phyloP scores from a whole-genome alignment of 768 basidiomycete species.

The Boletus subcaerulescens region DNA sequence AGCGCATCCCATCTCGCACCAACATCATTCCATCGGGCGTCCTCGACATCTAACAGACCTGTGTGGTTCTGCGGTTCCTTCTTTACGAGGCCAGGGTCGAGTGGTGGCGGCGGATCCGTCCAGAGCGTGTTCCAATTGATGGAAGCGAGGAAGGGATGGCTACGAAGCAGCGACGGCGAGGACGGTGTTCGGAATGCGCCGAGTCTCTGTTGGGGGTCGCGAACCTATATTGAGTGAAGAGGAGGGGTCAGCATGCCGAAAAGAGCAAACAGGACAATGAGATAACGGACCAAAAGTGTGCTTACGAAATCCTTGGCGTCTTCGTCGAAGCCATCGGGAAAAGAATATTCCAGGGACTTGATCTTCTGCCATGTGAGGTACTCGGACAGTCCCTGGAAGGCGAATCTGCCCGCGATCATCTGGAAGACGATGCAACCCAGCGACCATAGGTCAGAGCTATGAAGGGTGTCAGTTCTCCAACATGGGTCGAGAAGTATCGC shows the following conservation, averaged over 20 bases:
- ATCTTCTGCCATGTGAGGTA: conserved; percentile 96
- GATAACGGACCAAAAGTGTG: conserved; percentile 58
- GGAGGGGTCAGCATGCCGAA: not conserved
- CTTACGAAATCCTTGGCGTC: conserved; percentile 79
- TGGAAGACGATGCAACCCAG: conserved; percentile 93
- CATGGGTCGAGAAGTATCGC: not conserved
- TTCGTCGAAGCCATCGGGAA: conserved; percentile 82
- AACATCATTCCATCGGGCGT: conserved; percentile 48
- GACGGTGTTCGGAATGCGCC: conserved; percentile 46
- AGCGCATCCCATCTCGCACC: conserved; percentile 54
- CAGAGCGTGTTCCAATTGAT: conserved; percentile 66
- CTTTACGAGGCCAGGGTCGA: conserved; percentile 58
- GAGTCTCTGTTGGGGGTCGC: conserved; percentile 56
- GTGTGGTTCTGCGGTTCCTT: conserved; percentile 34
- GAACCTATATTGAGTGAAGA: conserved; percentile 42
- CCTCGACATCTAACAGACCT: conserved; percentile 22
- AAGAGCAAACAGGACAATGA: not conserved
- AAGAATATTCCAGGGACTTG: conserved; percentile 80
- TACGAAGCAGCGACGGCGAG: conserved; percentile 47
- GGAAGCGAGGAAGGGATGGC: conserved; percentile 58
- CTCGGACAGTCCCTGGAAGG: conserved; percentile 88
- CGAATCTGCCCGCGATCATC: conserved; percentile 87
- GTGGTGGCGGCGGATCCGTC: conserved; percentile 55
- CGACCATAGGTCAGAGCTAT: conserved; percentile 92
- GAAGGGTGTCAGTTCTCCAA: not conserved